These are phyloP conservation scores for Cardamine resedifolia DNA, from an alignment of 345 rosid genomes.

Conservation along the genomic window DNA sequence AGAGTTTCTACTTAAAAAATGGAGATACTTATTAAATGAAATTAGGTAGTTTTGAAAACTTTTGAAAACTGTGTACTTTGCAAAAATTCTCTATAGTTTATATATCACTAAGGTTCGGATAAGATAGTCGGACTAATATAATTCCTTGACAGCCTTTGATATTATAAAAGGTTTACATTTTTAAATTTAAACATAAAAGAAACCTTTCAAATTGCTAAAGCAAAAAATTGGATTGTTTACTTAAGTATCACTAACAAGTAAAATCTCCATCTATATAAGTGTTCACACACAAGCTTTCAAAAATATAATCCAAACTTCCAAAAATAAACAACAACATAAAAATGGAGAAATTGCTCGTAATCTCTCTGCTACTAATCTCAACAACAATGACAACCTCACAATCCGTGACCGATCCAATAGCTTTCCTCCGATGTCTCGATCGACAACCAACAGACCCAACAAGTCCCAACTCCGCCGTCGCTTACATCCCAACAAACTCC, in stretches of 20 bases:
- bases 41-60: not conserved
- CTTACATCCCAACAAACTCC: conserved; percentile 37
- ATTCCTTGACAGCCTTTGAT: not conserved
- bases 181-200: not conserved
- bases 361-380: conserved; percentile 11
- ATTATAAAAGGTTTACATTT: not conserved
- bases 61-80: not conserved
- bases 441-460: conserved; percentile 6
- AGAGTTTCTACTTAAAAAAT: not conserved
- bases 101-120: not conserved
- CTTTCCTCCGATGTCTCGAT: conserved; percentile 29
- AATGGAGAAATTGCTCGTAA: not conserved
- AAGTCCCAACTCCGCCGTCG: conserved; percentile 17
- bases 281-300: not conserved
- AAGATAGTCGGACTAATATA: not conserved
- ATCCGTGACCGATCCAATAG: conserved; percentile 9
- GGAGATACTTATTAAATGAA: not conserved
- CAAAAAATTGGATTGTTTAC: not conserved
- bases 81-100: not conserved
- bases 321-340: not conserved
- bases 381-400: conserved; percentile 21
- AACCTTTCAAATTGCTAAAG: not conserved
- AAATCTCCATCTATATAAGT: conserved; percentile 1
- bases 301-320: not conserved
- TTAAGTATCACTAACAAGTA: not conserved